phyloP scores from a whole-genome alignment of 1,139 yeast species.

The Schwanniomyces etchellsii region DNA sequence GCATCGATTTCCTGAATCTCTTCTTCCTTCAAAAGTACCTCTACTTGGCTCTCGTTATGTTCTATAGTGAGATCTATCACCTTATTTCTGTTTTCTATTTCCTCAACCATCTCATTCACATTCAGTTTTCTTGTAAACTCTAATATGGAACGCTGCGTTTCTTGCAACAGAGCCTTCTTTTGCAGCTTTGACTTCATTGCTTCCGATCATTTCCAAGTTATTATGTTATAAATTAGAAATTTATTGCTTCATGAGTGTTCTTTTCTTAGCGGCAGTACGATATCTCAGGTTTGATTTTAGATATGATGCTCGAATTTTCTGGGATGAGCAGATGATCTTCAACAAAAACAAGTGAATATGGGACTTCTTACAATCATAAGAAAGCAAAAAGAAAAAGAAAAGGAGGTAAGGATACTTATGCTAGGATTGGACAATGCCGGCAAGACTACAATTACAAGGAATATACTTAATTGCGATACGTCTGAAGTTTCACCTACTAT shows the following conservation, averaged over 20 bases:
- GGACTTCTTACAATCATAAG: constrained; percentile 78
- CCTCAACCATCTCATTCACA: constrained; percentile 1
- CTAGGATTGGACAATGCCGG: constrained; percentile 90
- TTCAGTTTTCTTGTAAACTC: constrained; percentile 7
- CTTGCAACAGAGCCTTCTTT: constrained; percentile 1
- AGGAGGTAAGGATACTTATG: constrained; percentile 67
- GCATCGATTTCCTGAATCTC: background rate
- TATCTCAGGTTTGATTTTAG: no score
- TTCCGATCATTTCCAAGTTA: no score
- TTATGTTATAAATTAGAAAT: no score
- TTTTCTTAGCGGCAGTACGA: no score
- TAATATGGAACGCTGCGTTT: constrained; percentile 11
- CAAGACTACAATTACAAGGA: constrained; percentile 71
- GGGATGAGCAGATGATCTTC: no score
- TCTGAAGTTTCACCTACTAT: constrained; percentile 44
- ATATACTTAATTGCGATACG: constrained; percentile 49
- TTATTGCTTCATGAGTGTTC: no score
- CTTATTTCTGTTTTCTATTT: constrained; percentile 2
- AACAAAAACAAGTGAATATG: no score
- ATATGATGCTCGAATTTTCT: no score
- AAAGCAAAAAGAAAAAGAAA: constrained; percentile 77
- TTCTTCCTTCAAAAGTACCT: background rate
- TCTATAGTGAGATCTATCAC: constrained; percentile 6
- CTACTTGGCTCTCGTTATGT: no score
- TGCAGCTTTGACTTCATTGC: no score